Evolutionary conservation across 805 yeast species (phyloP).

Genomic region (Candida dajiaensis): DNA sequence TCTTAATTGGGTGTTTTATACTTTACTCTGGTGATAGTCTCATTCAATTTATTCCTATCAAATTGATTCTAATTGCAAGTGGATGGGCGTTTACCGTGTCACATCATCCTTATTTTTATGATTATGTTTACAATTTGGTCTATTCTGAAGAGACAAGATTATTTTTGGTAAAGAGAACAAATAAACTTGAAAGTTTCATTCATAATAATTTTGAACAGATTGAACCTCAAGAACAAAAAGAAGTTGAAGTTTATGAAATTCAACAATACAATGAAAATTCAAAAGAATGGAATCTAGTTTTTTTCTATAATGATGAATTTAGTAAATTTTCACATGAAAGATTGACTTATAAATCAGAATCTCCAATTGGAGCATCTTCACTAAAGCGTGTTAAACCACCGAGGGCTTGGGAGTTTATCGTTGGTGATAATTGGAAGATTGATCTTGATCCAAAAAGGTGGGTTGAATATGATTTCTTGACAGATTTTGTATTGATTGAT

Average conservation of each 20-base stretch:
- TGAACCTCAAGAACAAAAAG: slow-evolving; percentile 39
- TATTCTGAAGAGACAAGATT: slow-evolving; percentile 64
- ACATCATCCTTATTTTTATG: slow-evolving; percentile 52
- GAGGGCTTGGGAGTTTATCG: slow-evolving; percentile 46
- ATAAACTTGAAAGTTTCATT: slow-evolving; percentile 40
- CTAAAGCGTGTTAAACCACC: slow-evolving; percentile 45
- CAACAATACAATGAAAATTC: slow-evolving; percentile 38
- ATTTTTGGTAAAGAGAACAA: slow-evolving; percentile 39
- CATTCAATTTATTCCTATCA: slow-evolving; percentile 28
- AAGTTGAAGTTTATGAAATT: slow-evolving; percentile 63
- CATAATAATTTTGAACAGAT: neutral
- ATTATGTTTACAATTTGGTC: slow-evolving; percentile 37
- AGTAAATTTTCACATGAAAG: neutral
- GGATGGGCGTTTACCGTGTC: slow-evolving; percentile 45
- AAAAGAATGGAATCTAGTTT: slow-evolving; percentile 59
- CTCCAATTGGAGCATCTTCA: neutral
- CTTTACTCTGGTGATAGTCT: slow-evolving; percentile 25
- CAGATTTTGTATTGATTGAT: slow-evolving; percentile 54
- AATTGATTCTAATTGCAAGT: slow-evolving; percentile 27
- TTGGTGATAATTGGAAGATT: slow-evolving; percentile 49
- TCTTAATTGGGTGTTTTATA: slow-evolving; percentile 20
- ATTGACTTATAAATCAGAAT: neutral
- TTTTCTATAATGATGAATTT: slow-evolving; percentile 43
- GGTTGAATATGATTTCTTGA: slow-evolving; percentile 48
- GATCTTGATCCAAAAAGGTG: slow-evolving; percentile 61